These are phyloP conservation scores for Fusarium nodosum DNA, from an alignment of 2,329 filamentous ascomycete species.

Conservation along the genomic window DNA sequence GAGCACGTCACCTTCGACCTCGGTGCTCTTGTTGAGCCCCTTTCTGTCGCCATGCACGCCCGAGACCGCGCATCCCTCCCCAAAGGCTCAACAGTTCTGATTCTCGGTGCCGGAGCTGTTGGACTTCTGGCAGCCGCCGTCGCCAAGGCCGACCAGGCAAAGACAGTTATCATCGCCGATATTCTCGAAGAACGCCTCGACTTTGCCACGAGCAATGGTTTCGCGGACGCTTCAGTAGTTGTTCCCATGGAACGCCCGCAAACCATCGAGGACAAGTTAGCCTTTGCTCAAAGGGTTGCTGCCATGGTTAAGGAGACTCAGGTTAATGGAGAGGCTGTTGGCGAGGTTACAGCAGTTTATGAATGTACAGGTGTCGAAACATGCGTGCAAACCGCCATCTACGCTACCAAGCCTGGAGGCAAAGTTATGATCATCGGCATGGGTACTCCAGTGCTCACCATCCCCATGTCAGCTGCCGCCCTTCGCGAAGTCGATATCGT, in stretches of 20 bases:
- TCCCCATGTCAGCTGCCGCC: conserved; percentile 77
- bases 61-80: conserved; percentile 61
- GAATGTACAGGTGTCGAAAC: conserved; percentile 85
- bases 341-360: conserved; percentile 76
- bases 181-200: conserved; percentile 68
- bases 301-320: conserved; percentile 56
- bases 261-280: conserved; percentile 66
- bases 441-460: conserved; percentile 77
- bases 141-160: conserved; percentile 60
- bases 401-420: conserved; percentile 75
- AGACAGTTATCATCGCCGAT: conserved; percentile 66
- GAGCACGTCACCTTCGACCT: conserved; percentile 62
- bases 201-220: conserved; percentile 69
- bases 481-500: conserved; percentile 79
- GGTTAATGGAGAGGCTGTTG: conserved; percentile 63
- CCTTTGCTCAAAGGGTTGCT: conserved; percentile 65
- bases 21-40: conserved; percentile 71
- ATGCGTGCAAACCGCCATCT: conserved; percentile 81
- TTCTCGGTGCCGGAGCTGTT: conserved; percentile 73
- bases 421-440: conserved; percentile 79
- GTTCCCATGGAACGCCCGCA: conserved; percentile 64
- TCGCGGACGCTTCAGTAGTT: conserved; percentile 66
- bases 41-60: conserved; percentile 72
- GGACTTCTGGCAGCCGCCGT: conserved; percentile 73
- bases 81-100: conserved; percentile 60